Percentiles rank a stretch among this genome's conserved stretches.
These are phyloP conservation scores for Syncephalastrum monosporum DNA, from an alignment of 371 early-diverging fungal species.

Conservation along the genomic window DNA sequence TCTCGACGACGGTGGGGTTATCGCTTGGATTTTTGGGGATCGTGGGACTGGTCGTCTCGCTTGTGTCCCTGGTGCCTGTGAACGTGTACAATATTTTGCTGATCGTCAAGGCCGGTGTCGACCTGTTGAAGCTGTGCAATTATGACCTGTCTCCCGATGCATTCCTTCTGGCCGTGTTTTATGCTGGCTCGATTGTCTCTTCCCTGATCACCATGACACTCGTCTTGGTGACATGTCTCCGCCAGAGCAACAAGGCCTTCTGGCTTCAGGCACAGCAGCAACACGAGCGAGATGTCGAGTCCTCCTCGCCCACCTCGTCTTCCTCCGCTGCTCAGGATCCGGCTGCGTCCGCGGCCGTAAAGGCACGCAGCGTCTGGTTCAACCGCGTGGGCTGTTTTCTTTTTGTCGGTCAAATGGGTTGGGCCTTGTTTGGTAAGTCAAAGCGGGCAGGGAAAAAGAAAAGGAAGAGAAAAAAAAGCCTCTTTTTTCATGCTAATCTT, in stretches of 20 bases:
- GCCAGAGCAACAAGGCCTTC: conserved; percentile 5
- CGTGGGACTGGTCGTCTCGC: conserved; percentile 24
- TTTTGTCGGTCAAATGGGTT: conserved; percentile 29
- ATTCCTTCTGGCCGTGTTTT: conserved; percentile 13
- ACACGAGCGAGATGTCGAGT: conserved; percentile 8
- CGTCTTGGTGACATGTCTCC: conserved; percentile 20
- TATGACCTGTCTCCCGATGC: conserved; percentile 18
- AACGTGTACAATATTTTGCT: conserved; percentile 33
- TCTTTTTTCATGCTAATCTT: neutral
- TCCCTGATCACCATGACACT: conserved; percentile 20
- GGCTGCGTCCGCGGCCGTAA: too few species aligned
- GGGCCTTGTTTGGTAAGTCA: conserved; percentile 31
- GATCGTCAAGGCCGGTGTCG: conserved; percentile 31
- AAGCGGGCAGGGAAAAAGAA: neutral
- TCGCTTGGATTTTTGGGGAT: conserved; percentile 28
- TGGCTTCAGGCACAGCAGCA: conserved; percentile 2
- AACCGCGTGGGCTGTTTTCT: conserved; percentile 25
- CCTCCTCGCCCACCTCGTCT: neutral
- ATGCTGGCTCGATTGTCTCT: conserved; percentile 23
- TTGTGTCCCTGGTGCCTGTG: conserved; percentile 26
- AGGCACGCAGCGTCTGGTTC: conserved; percentile 21
- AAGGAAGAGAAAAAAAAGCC: conserved; percentile 4
- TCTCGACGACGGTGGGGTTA: conserved; percentile 26
- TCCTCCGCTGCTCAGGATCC: too few species aligned
- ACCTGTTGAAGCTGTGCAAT: conserved; percentile 11